Conservation (phyloP, 495 filamentous ascomycete genomes). For the Penicillium fimorum region DNA sequence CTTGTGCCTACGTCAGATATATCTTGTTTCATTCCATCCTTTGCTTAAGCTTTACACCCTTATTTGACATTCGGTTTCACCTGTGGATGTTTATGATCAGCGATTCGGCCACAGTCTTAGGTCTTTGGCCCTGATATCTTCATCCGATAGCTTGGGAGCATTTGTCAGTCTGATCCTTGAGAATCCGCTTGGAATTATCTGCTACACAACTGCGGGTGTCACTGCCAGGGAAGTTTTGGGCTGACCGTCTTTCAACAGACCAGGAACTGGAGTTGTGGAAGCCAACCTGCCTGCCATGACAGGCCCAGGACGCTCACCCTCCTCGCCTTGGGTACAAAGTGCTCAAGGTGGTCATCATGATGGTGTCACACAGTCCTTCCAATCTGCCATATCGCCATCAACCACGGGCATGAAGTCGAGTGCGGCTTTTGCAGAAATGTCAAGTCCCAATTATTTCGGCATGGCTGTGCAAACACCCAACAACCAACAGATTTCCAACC, state of each 20-base stretch:
- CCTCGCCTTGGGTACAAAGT: conserved; percentile 45
- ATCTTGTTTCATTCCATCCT: not conserved
- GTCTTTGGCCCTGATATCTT: not conserved
- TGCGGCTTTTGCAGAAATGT: conserved; percentile 41
- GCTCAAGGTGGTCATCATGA: conserved; percentile 29
- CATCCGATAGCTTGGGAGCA: not conserved
- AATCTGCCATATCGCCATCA: conserved; percentile 41
- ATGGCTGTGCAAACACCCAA: conserved; percentile 62
- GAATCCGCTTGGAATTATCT: not conserved
- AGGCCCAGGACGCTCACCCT: conserved; percentile 45
- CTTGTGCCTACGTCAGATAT: conserved; percentile 9
- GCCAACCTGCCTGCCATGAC: conserved; percentile 41
- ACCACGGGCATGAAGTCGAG: conserved; percentile 38
- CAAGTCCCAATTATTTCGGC: conserved; percentile 83
- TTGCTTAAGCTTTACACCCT: not conserved
- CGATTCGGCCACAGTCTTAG: not conserved
- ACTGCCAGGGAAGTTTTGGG: conserved; percentile 7
- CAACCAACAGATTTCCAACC: conserved; percentile 58
- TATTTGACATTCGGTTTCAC: not conserved
- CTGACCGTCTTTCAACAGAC: conserved; percentile 8
- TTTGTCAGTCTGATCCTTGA: not conserved
- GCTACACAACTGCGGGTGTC: conserved; percentile 3
- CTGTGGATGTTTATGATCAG: not conserved
- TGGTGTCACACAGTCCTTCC: conserved; percentile 19
- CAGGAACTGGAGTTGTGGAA: conserved; percentile 16